A percentile compares a stretch with the other conserved stretches of the same genome.
These are phyloP conservation scores for Aspergillus incahuasiensis DNA, from an alignment of 495 filamentous ascomycete genomes.

Conservation along the genomic window DNA sequence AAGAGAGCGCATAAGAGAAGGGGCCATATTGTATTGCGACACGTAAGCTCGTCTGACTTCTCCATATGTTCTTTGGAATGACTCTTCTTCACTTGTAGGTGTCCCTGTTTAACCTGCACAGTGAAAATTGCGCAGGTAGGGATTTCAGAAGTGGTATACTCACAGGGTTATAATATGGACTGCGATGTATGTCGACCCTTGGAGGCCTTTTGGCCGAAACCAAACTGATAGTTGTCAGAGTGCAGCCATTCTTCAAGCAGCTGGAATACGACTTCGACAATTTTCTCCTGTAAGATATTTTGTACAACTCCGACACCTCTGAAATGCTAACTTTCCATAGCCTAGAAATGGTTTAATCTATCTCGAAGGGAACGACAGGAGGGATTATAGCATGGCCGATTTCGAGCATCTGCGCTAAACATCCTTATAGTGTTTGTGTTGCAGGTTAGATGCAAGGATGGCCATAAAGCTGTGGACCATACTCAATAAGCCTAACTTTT, in stretches of 20 bases:
- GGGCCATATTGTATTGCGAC: conserved; percentile 84
- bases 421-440: no score
- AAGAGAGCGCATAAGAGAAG: conserved; percentile 76
- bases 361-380: conserved; percentile 22
- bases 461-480: no score
- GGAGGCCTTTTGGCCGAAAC: neutral
- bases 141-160: conserved; percentile 92
- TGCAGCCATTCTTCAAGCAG: conserved; percentile 69
- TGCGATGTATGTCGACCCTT: conserved; percentile 39
- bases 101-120: conserved; percentile 95
- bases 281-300: conserved; percentile 64
- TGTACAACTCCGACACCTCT: neutral
- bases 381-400: neutral
- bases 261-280: conserved; percentile 73
- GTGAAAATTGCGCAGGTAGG: conserved; percentile 97
- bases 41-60: conserved; percentile 47
- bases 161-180: conserved; percentile 91
- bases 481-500: no score
- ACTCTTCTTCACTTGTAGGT: conserved; percentile 41
- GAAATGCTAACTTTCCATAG: conserved; percentile 24
- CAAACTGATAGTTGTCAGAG: conserved; percentile 44
- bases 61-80: neutral
- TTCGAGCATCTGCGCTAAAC: no score
- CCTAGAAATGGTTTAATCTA: conserved; percentile 47
- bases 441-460: no score